Evolutionary conservation across 768 basidiomycete species (phyloP).

Genomic region (Boletus sensibilis): DNA sequence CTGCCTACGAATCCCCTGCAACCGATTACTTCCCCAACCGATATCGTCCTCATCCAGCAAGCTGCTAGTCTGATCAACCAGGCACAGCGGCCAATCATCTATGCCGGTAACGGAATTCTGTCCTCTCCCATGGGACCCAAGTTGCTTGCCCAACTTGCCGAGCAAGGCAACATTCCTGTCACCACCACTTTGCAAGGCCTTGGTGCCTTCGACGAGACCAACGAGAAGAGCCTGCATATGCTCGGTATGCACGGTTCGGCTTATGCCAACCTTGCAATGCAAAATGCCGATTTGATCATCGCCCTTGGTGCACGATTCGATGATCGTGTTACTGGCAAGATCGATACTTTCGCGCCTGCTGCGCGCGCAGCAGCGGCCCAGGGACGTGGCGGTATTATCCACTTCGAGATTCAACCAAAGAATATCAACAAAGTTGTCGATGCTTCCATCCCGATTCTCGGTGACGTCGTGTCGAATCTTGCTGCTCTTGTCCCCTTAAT

Average conservation of each 20-base stretch:
- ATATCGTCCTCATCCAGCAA: constrained; percentile 66
- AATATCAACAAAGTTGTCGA: constrained; percentile 99
- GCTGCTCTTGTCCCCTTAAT: constrained; percentile 80
- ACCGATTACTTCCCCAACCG: constrained; percentile 54
- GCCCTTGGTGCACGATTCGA: constrained; percentile 96
- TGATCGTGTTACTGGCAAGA: constrained; percentile 93
- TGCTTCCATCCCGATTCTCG: constrained; percentile 89
- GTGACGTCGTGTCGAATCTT: constrained; percentile 87
- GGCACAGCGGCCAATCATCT: constrained; percentile 87
- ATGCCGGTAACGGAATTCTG: constrained; percentile 90
- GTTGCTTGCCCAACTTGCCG: constrained; percentile 73
- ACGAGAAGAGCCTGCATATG: constrained; percentile 90
- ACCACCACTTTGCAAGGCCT: constrained; percentile 96
- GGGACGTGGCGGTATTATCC: constrained; percentile 94
- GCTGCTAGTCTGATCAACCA: constrained; percentile 92
- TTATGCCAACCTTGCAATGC: constrained; percentile 97
- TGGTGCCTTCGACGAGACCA: constrained; percentile 90
- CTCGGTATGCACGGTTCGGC: constrained; percentile 98
- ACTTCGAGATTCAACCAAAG: constrained; percentile 98
- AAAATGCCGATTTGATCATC: constrained; percentile 95
- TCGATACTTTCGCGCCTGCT: constrained; percentile 87
- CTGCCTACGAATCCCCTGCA: constrained; percentile 75
- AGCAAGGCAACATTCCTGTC: constrained; percentile 92
- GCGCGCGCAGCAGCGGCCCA: constrained; percentile 81
- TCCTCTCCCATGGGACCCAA: constrained; percentile 78